Base-by-base conservation (phyloP, 2,329 filamentous ascomycete species). In the Dothidotthia symphoricarpi region DNA sequence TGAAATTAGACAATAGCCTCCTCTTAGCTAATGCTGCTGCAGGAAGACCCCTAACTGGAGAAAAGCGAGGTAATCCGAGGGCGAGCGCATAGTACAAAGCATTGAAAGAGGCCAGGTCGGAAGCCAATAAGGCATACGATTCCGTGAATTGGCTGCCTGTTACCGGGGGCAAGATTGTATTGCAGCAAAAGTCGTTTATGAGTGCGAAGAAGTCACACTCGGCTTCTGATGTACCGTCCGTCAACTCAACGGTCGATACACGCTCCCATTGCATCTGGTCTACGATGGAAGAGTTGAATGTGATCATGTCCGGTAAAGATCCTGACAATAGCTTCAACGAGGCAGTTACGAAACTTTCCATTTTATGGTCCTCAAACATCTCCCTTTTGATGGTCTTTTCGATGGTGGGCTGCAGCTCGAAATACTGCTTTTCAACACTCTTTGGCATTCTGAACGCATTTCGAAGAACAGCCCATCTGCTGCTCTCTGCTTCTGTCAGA, bases 261-360 rank as follows among this genome's bases (percentile, higher is more conserved):
- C 78, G 73, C 55, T 85, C 82, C 81, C 82, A 85, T 2, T 69
- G 68, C 50, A 73, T 72, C 43, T 83, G 78, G 52, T 85, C 81
- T 16, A 85, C 77, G 2, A 74, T 66, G 13, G 78, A 81, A 6
- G 72, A 68, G 25, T 72, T 74, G 50, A 81, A 82, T 1, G 78
- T 80, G 26, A 83, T 72, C 24, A 85, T 59, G 36, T 78, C 75
- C 4, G 76, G 74, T 9, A 77, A 68, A 74, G 61, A 39, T 63
- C 65, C 26, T 47, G 59, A 30, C 64, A 69, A 6, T 67, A 52
- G 47, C 6, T 41, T 41, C 3, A 62, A 34, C 3, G 59, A 57
- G 6, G 45, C 34, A 58, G 42, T 72, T 57, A 31, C 39, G 13
- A 66, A 34, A 9, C 68, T 64, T 3, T 69, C 64, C 15, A 78